Conservation (phyloP, 2,329 filamentous ascomycete genomes). For the Cladosporium sp. region DNA sequence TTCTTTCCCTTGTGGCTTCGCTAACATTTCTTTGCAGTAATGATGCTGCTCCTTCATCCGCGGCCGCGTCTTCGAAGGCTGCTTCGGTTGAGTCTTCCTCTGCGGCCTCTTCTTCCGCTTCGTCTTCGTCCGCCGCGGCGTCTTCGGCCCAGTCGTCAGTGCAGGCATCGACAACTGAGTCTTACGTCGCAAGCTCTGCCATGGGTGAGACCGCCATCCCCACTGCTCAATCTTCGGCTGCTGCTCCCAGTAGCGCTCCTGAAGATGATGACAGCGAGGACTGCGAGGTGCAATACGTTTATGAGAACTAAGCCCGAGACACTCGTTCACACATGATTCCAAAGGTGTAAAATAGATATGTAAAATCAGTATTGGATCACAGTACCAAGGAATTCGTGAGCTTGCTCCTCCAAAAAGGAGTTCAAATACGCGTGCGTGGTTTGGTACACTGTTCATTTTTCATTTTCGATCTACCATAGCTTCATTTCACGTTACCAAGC, state of each 20-base stretch:
- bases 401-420: no score
- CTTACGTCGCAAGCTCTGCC: slow-evolving; percentile 3
- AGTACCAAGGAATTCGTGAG: not conserved
- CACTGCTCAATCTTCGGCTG: slow-evolving; percentile 5
- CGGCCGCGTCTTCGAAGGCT: slow-evolving; percentile 9
- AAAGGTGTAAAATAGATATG: not conserved
- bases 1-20: not conserved
- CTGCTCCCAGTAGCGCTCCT: not conserved
- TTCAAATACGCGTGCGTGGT: no score
- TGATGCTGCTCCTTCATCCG: slow-evolving; percentile 5
- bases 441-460: not conserved
- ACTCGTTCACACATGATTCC: not conserved
- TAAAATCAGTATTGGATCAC: not conserved
- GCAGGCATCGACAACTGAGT: not conserved
- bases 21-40: slow-evolving; percentile 6
- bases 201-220: not conserved
- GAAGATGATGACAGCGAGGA: slow-evolving; percentile 5
- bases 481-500: not conserved
- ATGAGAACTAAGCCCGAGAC: slow-evolving; percentile 15
- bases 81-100: slow-evolving; percentile 7
- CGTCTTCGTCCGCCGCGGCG: slow-evolving; percentile 1
- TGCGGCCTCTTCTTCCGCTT: slow-evolving; percentile 8
- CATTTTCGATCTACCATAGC: not conserved
- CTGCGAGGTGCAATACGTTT: slow-evolving; percentile 22
- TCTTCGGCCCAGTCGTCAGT: slow-evolving; percentile 6